These are phyloP conservation scores for Cyberlindnera bimundalis DNA, from an alignment of 805 yeast species.

Conservation along the genomic window DNA sequence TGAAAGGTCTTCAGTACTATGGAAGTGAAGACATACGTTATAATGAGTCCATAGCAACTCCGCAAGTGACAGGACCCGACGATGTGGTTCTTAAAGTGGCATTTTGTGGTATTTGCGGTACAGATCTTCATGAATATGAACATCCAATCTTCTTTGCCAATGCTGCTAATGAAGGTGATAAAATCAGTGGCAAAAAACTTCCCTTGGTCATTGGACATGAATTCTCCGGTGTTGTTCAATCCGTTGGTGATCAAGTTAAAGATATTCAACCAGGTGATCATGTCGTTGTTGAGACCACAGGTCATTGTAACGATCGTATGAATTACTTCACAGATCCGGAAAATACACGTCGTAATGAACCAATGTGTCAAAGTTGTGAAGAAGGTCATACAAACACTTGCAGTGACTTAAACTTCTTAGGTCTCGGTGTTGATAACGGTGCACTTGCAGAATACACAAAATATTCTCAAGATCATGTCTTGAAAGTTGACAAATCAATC, in stretches of 20 bases:
- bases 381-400: conserved; percentile 46
- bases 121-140: conserved; percentile 56
- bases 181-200: conserved; percentile 34
- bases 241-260: conserved; percentile 45
- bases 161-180: conserved; percentile 34
- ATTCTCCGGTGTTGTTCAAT: conserved; percentile 57
- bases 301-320: conserved; percentile 38
- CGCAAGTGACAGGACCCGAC: conserved; percentile 34
- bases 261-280: conserved; percentile 51
- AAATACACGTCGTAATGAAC: conserved; percentile 19
- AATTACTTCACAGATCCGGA: conserved; percentile 27
- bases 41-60: conserved; percentile 32
- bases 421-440: conserved; percentile 50
- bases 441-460: conserved; percentile 44
- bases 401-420: conserved; percentile 39
- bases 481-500: conserved; percentile 37
- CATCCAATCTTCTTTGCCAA: conserved; percentile 61
- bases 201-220: conserved; percentile 63
- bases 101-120: conserved; percentile 57
- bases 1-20: conserved; percentile 35
- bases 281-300: conserved; percentile 52
- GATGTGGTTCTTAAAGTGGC: conserved; percentile 44
- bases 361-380: conserved; percentile 41
- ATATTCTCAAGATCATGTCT: conserved; percentile 35
- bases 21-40: conserved; percentile 37